Conservation (phyloP, 129 eudicot genomes). For the Helianthus tuberosus region DNA sequence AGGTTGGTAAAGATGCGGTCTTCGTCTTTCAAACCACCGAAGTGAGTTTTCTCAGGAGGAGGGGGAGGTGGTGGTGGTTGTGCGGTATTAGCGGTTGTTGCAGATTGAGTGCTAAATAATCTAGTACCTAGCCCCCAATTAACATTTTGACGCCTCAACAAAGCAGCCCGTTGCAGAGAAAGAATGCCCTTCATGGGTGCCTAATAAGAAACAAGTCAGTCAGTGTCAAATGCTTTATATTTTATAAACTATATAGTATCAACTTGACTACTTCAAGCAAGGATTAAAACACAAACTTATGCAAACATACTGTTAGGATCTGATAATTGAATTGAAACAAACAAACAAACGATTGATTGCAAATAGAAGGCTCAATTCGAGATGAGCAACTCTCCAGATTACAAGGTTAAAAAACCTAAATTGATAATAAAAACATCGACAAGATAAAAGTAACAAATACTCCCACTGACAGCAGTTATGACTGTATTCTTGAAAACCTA, state of each 20-base stretch:
- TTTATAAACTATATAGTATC: background rate
- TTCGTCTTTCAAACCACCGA: constrained; percentile 96
- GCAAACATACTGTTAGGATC: background rate
- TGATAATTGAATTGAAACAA: too few species aligned
- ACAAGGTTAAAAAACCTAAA: too few species aligned
- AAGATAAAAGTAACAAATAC: too few species aligned
- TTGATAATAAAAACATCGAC: too few species aligned
- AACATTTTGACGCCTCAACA: constrained; percentile 46
- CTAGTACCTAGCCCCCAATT: constrained; percentile 48
- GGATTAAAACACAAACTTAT: background rate
- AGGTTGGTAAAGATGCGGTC: constrained; percentile 96
- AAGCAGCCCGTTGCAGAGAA: constrained; percentile 60
- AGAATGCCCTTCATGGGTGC: constrained; percentile 81
- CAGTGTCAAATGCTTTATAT: background rate
- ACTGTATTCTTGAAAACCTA: too few species aligned
- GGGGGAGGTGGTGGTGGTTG: constrained; percentile 71
- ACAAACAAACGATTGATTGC: too few species aligned
- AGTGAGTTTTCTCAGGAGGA: constrained; percentile 96
- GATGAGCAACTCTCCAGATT: too few species aligned
- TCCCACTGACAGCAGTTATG: too few species aligned
- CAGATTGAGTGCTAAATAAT: constrained; percentile 79
- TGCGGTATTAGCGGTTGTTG: constrained; percentile 71
- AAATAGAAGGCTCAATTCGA: too few species aligned
- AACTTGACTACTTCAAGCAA: background rate
- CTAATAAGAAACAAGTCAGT: constrained; percentile 31